Base-by-base conservation (phyloP, 331 rosid species). In the Prunus yedoensis region DNA sequence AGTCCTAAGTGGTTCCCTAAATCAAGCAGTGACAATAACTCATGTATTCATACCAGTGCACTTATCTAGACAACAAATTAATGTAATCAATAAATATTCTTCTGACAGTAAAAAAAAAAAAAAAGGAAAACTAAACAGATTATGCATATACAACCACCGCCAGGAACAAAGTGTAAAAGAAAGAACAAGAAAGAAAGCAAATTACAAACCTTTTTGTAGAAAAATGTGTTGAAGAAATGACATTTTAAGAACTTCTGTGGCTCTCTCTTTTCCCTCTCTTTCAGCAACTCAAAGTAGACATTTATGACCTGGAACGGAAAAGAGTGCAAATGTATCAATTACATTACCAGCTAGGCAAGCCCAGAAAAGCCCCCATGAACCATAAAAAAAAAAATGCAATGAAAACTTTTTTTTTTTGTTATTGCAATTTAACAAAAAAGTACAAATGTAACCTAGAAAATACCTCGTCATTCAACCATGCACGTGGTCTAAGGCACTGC, bases 381-480 rank as follows among this genome's bases (percentile, higher is more conserved):
- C 28, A 50, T 32, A 46, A 46, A 21, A 28, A 66, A 43, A 20
- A n/a, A 43, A 13, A 72, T 61, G 45, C 54, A 70, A 59, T 8
- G 23, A 54, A 74, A 21, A 56, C 13, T 45, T n/a, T 18, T n/a
- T 10, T 23, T 4, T 32, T 32, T 49, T 6, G 6, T 30, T 65
- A 46, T 35, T 49, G 63, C 71, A 51, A 73, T 16, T 38, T 66
- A 71, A 53, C 68, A 81, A 70, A 16, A 16, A 13, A 28, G n/a
- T 27, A 12, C 3, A 49, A 50, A 56, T 23, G 47, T 54, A 13
- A 77, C 68, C 60, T 75, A 79, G 51, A 73, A 70, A 57, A 65
- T 73, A 95, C 99, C 97, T 92, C 97, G 68, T 95, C 97, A 32
- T 95, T 95, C 81, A 95, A 83, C 99, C 99, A 95, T 47, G 83